Evolutionary conservation across 208 protist species (phyloP).

Genomic region (Trichomonas vaginalis): DNA sequence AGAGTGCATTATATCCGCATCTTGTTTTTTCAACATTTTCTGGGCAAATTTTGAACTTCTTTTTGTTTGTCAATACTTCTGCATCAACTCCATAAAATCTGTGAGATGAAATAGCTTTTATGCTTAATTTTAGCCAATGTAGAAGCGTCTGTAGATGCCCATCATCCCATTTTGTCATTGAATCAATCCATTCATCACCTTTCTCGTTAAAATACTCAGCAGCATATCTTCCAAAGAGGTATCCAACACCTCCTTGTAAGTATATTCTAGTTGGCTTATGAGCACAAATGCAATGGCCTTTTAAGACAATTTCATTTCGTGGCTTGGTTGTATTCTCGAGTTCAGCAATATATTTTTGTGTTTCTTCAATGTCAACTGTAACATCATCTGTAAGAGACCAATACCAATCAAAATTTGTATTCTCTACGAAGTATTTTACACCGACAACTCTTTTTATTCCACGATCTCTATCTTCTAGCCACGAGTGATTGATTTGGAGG

Average conservation of each 20-base stretch:
- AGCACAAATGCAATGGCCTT: not conserved
- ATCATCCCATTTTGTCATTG: not conserved
- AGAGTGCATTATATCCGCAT: no score
- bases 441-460: not conserved
- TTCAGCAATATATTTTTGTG: not conserved
- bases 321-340: not conserved
- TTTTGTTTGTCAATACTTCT: no score
- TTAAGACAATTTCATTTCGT: not conserved
- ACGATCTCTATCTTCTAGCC: not conserved
- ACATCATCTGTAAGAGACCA: not conserved
- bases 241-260: not conserved
- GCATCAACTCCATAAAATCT: no score
- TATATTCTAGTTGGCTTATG: not conserved
- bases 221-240: not conserved
- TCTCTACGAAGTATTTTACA: not conserved
- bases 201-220: not conserved
- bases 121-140: no score
- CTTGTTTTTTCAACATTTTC: no score
- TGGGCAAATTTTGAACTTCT: no score
- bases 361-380: not conserved
- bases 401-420: not conserved
- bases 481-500: not conserved
- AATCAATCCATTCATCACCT: not conserved
- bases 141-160: no score
- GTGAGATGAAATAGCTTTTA: no score